Conservation (phyloP, 2,329 filamentous ascomycete species). For the Aphanocladium album region DNA sequence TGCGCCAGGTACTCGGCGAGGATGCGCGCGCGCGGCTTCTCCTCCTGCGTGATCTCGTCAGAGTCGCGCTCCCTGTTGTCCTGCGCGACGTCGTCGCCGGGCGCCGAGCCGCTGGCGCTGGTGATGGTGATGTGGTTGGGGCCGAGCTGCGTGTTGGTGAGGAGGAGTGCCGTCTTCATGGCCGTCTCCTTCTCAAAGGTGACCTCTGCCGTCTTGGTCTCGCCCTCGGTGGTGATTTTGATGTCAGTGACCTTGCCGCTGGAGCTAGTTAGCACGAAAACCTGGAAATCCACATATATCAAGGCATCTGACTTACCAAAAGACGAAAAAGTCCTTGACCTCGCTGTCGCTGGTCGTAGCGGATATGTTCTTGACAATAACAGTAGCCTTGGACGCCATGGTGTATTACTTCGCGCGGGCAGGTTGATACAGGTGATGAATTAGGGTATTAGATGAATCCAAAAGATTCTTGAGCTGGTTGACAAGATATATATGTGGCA, state of each 20-base stretch:
- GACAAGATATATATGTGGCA: neutral
- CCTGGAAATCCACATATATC: neutral
- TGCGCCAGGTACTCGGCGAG: slow-evolving; percentile 95
- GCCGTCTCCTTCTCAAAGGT: slow-evolving; percentile 96
- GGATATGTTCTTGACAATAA: slow-evolving; percentile 88
- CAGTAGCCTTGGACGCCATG: slow-evolving; percentile 59
- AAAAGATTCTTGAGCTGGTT: neutral
- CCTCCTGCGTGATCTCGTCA: slow-evolving; percentile 82
- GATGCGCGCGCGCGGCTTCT: slow-evolving; percentile 93
- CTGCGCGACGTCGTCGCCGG: slow-evolving; percentile 56
- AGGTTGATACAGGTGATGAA: neutral
- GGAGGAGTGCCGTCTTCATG: slow-evolving; percentile 90
- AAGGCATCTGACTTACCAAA: slow-evolving; percentile 58
- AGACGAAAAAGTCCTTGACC: slow-evolving; percentile 95
- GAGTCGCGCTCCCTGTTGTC: slow-evolving; percentile 51
- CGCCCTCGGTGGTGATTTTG: slow-evolving; percentile 64
- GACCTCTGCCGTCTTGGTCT: slow-evolving; percentile 80
- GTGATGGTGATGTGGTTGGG: slow-evolving; percentile 75
- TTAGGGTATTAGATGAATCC: neutral
- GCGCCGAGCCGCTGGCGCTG: slow-evolving; percentile 59
- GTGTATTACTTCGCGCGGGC: slow-evolving; percentile 26
- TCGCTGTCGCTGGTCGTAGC: slow-evolving; percentile 79
- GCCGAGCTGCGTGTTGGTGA: slow-evolving; percentile 95
- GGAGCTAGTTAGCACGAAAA: slow-evolving; percentile 19
- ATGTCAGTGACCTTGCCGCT: slow-evolving; percentile 89